Base-by-base conservation (phyloP, 176 grass and related monocot genomes). In the Aegilops longissima region DNA sequence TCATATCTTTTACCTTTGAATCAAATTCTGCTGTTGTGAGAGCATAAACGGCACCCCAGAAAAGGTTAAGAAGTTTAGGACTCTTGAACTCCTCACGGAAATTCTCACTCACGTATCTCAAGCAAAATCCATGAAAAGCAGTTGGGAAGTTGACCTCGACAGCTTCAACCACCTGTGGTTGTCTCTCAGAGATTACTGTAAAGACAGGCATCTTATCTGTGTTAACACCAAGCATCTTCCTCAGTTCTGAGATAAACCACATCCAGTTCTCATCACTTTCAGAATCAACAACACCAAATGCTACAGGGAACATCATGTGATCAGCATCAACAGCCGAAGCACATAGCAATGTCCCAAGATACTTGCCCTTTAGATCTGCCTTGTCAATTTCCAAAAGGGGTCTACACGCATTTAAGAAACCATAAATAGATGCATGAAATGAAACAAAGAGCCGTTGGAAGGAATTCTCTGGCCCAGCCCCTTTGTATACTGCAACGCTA, bases 11-110 rank as follows among this genome's bases (percentile, higher is more conserved):
- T 80, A 98, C 87, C 70, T 93, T 98, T 8, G 88, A 77, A 83
- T 98, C 90, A 87, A 98, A 98, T 82, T 94, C 97, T 67, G 86
- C 80, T 65, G 88, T 16, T 14, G 92, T 94, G 44, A 98, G 92
- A 88, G 97, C 77, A 86, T 98, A 98, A 80, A 96, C 90, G 49
- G 97, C 92, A 80, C 83, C 93, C 97, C 97, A 98, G 47, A 98
- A 98, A 84, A 96, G 88, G 80, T 94, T 98, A 33, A 98, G 90
- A 71, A 98, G 82, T 92, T 98, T 96, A 72, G 97, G 90, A 83
- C 95, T 98, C 87, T 96, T 98, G 85, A 98, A 98, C 80, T 98
- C 97, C 31, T 98, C 94, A 51, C 92, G 89, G 66, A 98, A 98
- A 90, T 35, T 98, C 88, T 96, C 97, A 34, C 90, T 98, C 40